phyloP scores from a whole-genome alignment of 177 flowering plant genomes.

The Vitis hybrid region DNA sequence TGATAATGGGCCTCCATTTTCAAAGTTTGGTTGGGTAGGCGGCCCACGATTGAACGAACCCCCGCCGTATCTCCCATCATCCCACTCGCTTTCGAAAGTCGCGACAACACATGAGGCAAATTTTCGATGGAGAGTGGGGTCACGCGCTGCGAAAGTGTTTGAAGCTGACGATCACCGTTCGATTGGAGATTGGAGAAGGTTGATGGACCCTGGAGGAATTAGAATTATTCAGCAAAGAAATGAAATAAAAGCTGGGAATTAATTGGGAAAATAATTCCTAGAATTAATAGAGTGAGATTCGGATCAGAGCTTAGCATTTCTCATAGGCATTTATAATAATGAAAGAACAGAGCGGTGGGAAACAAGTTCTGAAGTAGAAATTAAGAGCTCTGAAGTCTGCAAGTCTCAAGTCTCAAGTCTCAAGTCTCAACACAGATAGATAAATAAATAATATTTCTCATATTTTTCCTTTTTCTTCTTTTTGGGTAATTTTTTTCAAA shows the following conservation, averaged over 20 bases:
- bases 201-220: conserved; percentile 16
- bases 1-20: conserved; percentile 20
- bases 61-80: conserved; percentile 13
- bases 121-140: not conserved
- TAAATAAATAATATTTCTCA: too few species aligned
- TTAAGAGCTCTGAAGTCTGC: not conserved
- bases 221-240: not conserved
- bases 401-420: too few species aligned
- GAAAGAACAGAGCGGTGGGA: too few species aligned
- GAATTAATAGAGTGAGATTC: conserved; percentile 20
- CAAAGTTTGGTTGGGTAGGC: conserved; percentile 7
- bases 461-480: too few species aligned
- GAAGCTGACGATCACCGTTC: not conserved
- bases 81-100: conserved; percentile 7
- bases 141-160: not conserved
- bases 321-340: too few species aligned
- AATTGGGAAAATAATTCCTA: conserved; percentile 19
- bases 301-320: conserved; percentile 16
- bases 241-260: conserved; percentile 7
- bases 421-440: too few species aligned
- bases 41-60: conserved; percentile 18
- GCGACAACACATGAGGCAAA: too few species aligned
- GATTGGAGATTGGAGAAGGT: conserved; percentile 6
- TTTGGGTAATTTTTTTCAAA: not conserved
- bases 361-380: not conserved